These are phyloP conservation scores for Coniochaeta prunicola DNA, from an alignment of 2,329 filamentous ascomycete genomes.

Conservation along the genomic window DNA sequence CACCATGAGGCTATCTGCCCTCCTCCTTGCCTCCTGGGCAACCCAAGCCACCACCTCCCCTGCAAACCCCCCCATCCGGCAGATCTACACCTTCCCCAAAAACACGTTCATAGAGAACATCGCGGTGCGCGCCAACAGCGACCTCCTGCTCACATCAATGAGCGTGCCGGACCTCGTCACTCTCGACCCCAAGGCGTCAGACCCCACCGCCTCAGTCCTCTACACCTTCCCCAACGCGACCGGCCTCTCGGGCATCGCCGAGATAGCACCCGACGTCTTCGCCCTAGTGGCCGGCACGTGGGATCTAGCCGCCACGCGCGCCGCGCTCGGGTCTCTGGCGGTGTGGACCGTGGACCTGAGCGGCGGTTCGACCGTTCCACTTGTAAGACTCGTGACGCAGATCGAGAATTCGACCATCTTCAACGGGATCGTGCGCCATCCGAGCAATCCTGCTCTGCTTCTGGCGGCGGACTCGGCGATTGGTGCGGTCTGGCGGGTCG, in stretches of 20 bases:
- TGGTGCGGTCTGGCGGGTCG: slow-evolving; percentile 11
- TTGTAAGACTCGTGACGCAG: not conserved
- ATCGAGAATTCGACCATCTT: slow-evolving; percentile 11
- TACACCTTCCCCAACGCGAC: slow-evolving; percentile 12
- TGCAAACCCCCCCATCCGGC: not conserved
- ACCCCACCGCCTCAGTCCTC: slow-evolving; percentile 7
- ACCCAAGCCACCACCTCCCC: not conserved
- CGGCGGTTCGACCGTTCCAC: not conserved
- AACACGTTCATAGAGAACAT: slow-evolving; percentile 16
- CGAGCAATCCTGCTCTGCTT: slow-evolving; percentile 3
- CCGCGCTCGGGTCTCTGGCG: slow-evolving; percentile 5
- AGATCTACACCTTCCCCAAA: slow-evolving; percentile 9
- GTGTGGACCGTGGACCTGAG: slow-evolving; percentile 10
- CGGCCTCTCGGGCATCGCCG: slow-evolving; percentile 12
- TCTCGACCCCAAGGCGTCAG: slow-evolving; percentile 9
- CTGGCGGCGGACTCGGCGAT: slow-evolving; percentile 11
- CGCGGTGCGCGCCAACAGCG: slow-evolving; percentile 12
- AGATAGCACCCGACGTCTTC: slow-evolving; percentile 11
- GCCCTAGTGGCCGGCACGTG: slow-evolving; percentile 9
- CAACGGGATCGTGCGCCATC: slow-evolving; percentile 11
- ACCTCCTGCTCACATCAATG: slow-evolving; percentile 10
- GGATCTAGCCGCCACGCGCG: slow-evolving; percentile 9
- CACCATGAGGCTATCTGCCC: not conserved
- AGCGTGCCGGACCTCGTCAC: slow-evolving; percentile 6
- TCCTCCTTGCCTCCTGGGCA: not conserved